phyloP scores from a whole-genome alignment of 1,284 basidiomycete species.

The Ganoderma leucocontextum region DNA sequence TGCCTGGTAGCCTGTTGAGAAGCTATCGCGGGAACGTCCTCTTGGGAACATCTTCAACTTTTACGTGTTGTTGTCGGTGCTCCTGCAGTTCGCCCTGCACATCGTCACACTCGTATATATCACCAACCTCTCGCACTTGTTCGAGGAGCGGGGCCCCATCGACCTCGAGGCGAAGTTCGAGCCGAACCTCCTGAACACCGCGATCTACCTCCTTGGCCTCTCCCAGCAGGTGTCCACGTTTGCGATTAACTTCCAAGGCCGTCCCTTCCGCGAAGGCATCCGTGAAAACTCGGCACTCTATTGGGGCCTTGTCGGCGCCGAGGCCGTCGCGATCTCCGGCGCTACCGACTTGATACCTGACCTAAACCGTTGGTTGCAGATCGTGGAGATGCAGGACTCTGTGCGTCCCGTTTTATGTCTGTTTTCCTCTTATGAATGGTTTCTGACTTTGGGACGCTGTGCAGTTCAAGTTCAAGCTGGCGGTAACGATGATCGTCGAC shows the following conservation, averaged over 20 bases:
- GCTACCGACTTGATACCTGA: slow-evolving; percentile 95
- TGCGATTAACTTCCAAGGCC: slow-evolving; percentile 94
- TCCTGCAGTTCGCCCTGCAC: slow-evolving; percentile 92
- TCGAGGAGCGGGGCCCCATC: slow-evolving; percentile 85
- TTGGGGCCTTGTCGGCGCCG: slow-evolving; percentile 89
- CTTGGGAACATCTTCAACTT: slow-evolving; percentile 95
- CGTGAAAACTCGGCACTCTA: slow-evolving; percentile 92
- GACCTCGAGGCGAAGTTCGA: slow-evolving; percentile 96
- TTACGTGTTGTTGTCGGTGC: slow-evolving; percentile 90
- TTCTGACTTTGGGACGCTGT: slow-evolving; percentile 6
- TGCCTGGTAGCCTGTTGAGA: slow-evolving; percentile 80
- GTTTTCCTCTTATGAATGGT: background rate
- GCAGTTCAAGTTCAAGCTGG: slow-evolving; percentile 85
- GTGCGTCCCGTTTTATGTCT: slow-evolving; percentile 55
- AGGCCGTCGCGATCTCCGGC: slow-evolving; percentile 91
- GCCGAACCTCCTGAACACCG: slow-evolving; percentile 91
- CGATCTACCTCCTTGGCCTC: slow-evolving; percentile 92
- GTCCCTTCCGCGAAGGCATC: slow-evolving; percentile 96
- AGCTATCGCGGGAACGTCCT: slow-evolving; percentile 89
- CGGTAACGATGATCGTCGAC: slow-evolving; percentile 85
- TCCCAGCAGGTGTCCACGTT: slow-evolving; percentile 98
- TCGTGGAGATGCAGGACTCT: slow-evolving; percentile 86
- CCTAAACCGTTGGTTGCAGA: slow-evolving; percentile 95
- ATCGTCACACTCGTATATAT: slow-evolving; percentile 91
- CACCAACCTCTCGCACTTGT: slow-evolving; percentile 79